Base-by-base conservation (phyloP, 2,329 filamentous ascomycete genomes). In the Scytalidium lignicola region DNA sequence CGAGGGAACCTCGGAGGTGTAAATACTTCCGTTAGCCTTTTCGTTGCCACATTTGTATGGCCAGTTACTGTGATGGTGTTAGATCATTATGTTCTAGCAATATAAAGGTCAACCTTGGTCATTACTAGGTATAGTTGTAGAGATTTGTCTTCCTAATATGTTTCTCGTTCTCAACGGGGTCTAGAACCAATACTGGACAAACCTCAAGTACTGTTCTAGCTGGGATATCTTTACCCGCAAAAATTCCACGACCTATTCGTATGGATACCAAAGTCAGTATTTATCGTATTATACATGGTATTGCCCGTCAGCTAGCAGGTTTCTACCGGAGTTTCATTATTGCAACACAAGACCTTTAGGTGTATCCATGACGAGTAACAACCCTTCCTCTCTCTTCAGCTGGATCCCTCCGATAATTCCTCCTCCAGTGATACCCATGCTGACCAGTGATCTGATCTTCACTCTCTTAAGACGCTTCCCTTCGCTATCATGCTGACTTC, bases 51-150 rank as follows among this genome's bases (percentile, higher is more conserved):
- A 41, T 18, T 43, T 56, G 44, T 61, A 60, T n/a, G 62, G 62
- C 62, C 62, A 64, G 46, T 64, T 64, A 23, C 61, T 64, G 48
- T 44, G 19, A 70, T 48, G 29, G 10, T 49, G 51, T 51, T 52
- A 58, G 48, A 56, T 55, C 41, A 52, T 56, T 41, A 15, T 17
- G 44, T 49, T 10, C 5, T 26, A 10, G 23, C 46, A 47, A 20
- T 22, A n/a, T n/a, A n/a, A n/a, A 51, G 17, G 20, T 41, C 23
- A 43, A 15, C 19, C 18, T 17, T 22, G 26, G 28, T 48, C 23
- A 43, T 51, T 66, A 77, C 74, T 80, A 80, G 23, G 76, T 80
- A 55, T 81, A 81, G 58, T 80, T 73, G 58, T 73, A 74, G 3
- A 82, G 60, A 2, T 67, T 65, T 0, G 77, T 79, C 23, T 76